Conservation (phyloP, 2,329 filamentous ascomycete genomes). For the Fusarium irregulare region DNA sequence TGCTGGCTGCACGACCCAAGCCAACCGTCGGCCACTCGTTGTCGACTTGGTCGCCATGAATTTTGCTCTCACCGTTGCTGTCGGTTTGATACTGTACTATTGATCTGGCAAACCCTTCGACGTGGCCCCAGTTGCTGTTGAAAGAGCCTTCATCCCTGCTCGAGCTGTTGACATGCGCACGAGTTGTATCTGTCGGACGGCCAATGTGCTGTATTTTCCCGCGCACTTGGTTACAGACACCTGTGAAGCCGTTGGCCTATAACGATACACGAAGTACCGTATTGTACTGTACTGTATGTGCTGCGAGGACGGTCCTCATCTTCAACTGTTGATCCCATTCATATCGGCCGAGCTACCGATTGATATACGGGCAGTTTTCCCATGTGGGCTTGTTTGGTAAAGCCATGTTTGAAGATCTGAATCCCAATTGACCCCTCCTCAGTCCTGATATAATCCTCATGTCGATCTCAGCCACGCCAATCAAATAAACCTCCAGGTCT, state of each 20-base stretch:
- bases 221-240: conserved; percentile 6
- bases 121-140: conserved; percentile 41
- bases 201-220: conserved; percentile 15
- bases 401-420: conserved; percentile 22
- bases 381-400: neutral
- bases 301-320: conserved; percentile 10
- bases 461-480: conserved; percentile 38
- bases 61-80: conserved; percentile 44
- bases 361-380: conserved; percentile 1
- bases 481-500: conserved; percentile 26
- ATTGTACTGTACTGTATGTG: neutral
- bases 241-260: conserved; percentile 9
- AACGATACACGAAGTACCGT: conserved; percentile 1
- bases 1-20: conserved; percentile 45
- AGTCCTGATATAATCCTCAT: conserved; percentile 14
- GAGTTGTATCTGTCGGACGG: conserved; percentile 21
- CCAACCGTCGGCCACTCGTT: conserved; percentile 40
- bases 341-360: conserved; percentile 1
- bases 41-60: conserved; percentile 38
- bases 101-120: conserved; percentile 36
- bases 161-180: conserved; percentile 18
- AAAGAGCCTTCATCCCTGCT: conserved; percentile 34
- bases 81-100: conserved; percentile 43
- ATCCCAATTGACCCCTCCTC: conserved; percentile 38
- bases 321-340: conserved; percentile 22